Evolutionary conservation across 768 basidiomycete genomes (phyloP).

Genomic region (Collybia mongolica): DNA sequence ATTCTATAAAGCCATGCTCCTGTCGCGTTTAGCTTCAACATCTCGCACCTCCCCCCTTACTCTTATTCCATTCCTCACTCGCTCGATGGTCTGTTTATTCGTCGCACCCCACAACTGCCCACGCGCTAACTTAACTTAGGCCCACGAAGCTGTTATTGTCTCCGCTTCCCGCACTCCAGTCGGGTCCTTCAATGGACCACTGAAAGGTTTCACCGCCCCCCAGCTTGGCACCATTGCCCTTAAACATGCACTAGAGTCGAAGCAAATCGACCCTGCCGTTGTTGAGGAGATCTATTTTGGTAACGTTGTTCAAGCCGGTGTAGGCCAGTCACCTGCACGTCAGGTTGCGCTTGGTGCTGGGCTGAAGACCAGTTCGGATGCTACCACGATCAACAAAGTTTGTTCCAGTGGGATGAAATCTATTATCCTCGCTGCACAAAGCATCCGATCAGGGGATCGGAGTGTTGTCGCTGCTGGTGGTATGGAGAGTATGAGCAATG

Average conservation of each 20-base stretch:
- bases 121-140: conserved; percentile 19
- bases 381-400: conserved; percentile 99
- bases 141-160: conserved; percentile 90
- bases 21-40: conserved; percentile 38
- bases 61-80: conserved; percentile 35
- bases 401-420: conserved; percentile 98
- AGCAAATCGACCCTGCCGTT: conserved; percentile 72
- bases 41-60: conserved; percentile 36
- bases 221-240: conserved; percentile 88
- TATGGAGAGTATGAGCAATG: conserved; percentile 99
- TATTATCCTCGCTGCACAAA: conserved; percentile 91
- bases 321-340: conserved; percentile 97
- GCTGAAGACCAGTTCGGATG: conserved; percentile 81
- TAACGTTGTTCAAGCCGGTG: conserved; percentile 96
- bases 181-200: conserved; percentile 85
- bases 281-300: conserved; percentile 98
- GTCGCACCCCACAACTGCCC: neutral
- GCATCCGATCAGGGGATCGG: conserved; percentile 83
- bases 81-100: conserved; percentile 48
- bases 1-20: conserved; percentile 40
- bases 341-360: conserved; percentile 95
- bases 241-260: conserved; percentile 84
- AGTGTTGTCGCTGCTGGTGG: conserved; percentile 91
- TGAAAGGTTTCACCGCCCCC: conserved; percentile 87
- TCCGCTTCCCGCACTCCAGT: conserved; percentile 93